Percentiles rank a stretch among this genome's conserved stretches.
Evolutionary conservation across 139 green algal genomes (phyloP).

Genomic region (Diplosphaera chodatii): DNA sequence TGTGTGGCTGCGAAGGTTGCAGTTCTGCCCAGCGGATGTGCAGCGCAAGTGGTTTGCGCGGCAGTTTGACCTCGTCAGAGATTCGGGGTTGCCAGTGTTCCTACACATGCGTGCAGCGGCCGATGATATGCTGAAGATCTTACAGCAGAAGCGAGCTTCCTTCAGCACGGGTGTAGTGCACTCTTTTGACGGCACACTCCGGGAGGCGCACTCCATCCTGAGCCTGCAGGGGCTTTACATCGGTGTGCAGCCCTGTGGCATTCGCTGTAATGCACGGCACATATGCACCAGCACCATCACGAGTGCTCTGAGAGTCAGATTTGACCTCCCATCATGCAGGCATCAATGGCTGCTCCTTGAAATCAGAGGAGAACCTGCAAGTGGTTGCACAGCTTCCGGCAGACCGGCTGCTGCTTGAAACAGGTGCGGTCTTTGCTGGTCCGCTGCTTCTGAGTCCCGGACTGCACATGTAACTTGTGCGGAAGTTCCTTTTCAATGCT

Average conservation of each 20-base stretch:
- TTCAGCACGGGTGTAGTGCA: conserved; percentile 68
- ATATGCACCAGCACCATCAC: no score
- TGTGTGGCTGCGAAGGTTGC: no score
- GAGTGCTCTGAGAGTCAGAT: no score
- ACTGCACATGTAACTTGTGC: no score
- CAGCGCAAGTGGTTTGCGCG: conserved; percentile 57
- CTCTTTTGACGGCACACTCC: conserved; percentile 70
- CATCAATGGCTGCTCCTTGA: conserved; percentile 86
- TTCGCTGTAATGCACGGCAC: no score
- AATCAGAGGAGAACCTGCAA: conserved; percentile 74
- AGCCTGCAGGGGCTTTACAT: conserved; percentile 44
- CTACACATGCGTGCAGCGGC: conserved; percentile 71
- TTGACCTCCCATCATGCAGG: conserved; percentile 35
- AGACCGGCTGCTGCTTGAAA: conserved; percentile 79
- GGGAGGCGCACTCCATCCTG: conserved; percentile 62
- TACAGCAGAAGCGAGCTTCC: conserved; percentile 26
- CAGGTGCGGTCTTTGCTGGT: no score
- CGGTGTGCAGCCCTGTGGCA: no score
- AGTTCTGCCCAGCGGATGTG: conserved; percentile 72
- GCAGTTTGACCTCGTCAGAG: conserved; percentile 61
- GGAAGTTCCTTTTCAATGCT: no score
- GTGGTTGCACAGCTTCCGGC: conserved; percentile 58
- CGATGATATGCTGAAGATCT: conserved; percentile 67
- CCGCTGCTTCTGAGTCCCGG: no score
- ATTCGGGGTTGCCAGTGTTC: conserved; percentile 73